phyloP scores from a whole-genome alignment of 73 alveolate species.

The Paramecium caudatum region DNA sequence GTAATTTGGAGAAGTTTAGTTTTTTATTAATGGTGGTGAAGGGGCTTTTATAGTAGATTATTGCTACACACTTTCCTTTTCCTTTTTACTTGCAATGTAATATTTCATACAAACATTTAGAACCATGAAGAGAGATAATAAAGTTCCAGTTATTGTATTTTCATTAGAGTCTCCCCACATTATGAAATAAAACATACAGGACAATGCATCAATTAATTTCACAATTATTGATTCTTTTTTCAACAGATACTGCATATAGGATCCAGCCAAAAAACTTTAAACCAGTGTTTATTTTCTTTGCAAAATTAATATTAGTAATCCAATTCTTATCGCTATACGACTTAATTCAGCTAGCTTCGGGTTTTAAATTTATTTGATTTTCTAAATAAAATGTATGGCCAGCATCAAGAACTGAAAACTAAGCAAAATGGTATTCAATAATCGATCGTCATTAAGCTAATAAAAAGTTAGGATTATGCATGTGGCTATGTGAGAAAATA shows the following conservation, averaged over 20 bases:
- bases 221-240: slow-evolving; percentile 12
- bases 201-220: slow-evolving; percentile 8
- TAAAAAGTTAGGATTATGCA: background rate
- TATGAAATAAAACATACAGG: slow-evolving; percentile 34
- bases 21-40: background rate
- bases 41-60: background rate
- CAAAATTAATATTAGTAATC: slow-evolving; percentile 7
- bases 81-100: slow-evolving; percentile 25
- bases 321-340: background rate
- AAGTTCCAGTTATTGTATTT: slow-evolving; percentile 10
- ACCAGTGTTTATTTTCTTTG: background rate
- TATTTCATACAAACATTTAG: slow-evolving; percentile 49
- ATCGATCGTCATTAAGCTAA: slow-evolving; percentile 10
- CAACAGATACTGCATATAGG: slow-evolving; percentile 41
- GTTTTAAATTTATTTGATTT: slow-evolving; percentile 23
- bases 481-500: slow-evolving; percentile 7
- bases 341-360: background rate
- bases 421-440: background rate
- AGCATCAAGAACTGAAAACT: slow-evolving; percentile 1
- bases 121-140: slow-evolving; percentile 48
- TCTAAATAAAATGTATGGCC: slow-evolving; percentile 29
- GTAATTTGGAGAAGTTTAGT: slow-evolving; percentile 1
- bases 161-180: slow-evolving; percentile 51
- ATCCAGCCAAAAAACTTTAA: slow-evolving; percentile 47
- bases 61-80: background rate